Percentiles rank a stretch among this genome's conserved stretches.
Evolutionary conservation across 129 eudicot genomes (phyloP).

Genomic region (Helichrysum umbraculigerum): DNA sequence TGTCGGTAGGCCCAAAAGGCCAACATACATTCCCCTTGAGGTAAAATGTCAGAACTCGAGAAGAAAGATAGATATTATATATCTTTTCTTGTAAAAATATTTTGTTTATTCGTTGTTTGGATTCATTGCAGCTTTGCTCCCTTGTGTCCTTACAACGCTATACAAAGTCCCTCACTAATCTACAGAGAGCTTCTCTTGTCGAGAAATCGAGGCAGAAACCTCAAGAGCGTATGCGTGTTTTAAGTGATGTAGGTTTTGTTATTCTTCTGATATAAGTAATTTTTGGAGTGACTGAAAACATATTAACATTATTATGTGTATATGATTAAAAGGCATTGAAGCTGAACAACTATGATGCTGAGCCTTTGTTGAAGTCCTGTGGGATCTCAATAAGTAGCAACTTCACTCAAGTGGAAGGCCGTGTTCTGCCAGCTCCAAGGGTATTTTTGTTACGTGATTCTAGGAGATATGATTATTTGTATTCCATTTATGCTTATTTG

Average conservation of each 20-base stretch:
- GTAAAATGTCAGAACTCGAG: slow-evolving; percentile 29
- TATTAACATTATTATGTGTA: not conserved
- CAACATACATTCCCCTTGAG: slow-evolving; percentile 84
- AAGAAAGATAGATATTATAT: not conserved
- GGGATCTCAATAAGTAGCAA: slow-evolving; percentile 65
- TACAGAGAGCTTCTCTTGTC: slow-evolving; percentile 67
- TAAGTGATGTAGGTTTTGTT: slow-evolving; percentile 53
- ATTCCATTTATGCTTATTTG: not conserved
- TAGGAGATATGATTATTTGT: not conserved
- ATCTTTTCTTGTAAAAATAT: slow-evolving; percentile 1
- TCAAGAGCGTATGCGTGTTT: slow-evolving; percentile 60
- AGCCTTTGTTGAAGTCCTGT: slow-evolving; percentile 76
- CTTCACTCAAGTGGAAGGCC: slow-evolving; percentile 75
- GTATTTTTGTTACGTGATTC: slow-evolving; percentile 30
- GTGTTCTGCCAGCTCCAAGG: slow-evolving; percentile 75
- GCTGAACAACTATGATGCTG: slow-evolving; percentile 64
- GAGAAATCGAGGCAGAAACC: slow-evolving; percentile 92
- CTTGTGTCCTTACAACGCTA: slow-evolving; percentile 78
- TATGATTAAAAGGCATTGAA: slow-evolving; percentile 49
- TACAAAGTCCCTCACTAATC: slow-evolving; percentile 61
- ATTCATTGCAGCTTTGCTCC: slow-evolving; percentile 55
- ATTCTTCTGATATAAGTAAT: not conserved
- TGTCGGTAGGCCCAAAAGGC: slow-evolving; percentile 83
- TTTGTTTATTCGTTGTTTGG: not conserved
- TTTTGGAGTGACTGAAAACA: not conserved